Evolutionary conservation across 2,329 filamentous ascomycete genomes (phyloP).

Genomic region (Sclerotinia trifoliorum): DNA sequence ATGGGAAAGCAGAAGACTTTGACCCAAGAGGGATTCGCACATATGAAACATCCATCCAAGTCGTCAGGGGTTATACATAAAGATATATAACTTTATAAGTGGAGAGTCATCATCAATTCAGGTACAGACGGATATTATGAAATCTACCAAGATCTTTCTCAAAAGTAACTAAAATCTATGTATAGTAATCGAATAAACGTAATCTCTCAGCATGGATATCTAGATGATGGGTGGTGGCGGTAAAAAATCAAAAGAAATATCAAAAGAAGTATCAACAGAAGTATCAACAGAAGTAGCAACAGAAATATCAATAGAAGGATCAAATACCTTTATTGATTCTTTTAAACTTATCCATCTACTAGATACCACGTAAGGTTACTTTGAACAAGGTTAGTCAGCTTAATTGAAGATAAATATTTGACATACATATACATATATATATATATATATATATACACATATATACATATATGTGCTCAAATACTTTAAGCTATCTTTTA

Average conservation of each 20-base stretch:
- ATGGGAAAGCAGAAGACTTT: background rate
- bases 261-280: background rate
- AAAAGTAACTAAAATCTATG: too few species aligned
- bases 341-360: too few species aligned
- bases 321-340: background rate
- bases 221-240: background rate
- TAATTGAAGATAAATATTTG: background rate
- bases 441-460: too few species aligned
- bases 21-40: conserved; percentile 1
- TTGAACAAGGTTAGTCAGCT: background rate
- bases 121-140: background rate
- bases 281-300: too few species aligned
- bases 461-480: background rate
- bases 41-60: conserved; percentile 9
- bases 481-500: background rate
- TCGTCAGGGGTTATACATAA: conserved; percentile 5
- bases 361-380: too few species aligned
- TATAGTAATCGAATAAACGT: background rate
- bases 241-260: too few species aligned
- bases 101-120: conserved; percentile 3
- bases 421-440: background rate
- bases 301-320: too few species aligned
- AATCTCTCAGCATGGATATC: background rate
- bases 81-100: background rate
- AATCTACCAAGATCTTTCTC: background rate